Conservation (phyloP, 805 yeast genomes). For the Metschnikowia koreensis region DNA sequence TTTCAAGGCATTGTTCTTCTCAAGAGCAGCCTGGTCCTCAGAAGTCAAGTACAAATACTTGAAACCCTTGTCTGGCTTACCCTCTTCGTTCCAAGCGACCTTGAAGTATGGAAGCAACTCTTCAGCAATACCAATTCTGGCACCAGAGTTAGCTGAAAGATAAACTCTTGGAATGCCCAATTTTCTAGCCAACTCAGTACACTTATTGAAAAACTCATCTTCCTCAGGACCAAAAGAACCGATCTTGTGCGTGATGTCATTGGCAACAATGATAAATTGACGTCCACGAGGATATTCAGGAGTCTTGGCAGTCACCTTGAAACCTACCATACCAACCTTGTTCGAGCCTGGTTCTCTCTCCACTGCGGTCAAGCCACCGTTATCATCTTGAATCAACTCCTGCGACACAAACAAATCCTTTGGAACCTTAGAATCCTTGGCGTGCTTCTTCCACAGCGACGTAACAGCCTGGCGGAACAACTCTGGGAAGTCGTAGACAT, state of each 20-base stretch:
- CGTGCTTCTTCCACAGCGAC: constrained; percentile 76
- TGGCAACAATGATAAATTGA: constrained; percentile 87
- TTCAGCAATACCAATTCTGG: constrained; percentile 97
- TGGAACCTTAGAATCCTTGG: constrained; percentile 57
- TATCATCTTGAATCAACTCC: constrained; percentile 84
- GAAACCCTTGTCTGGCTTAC: constrained; percentile 82
- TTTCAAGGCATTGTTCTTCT: constrained; percentile 57
- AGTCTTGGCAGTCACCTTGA: constrained; percentile 85
- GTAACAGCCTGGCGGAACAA: constrained; percentile 89
- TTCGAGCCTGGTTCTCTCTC: constrained; percentile 96
- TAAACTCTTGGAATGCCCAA: constrained; percentile 94
- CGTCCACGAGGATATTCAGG: constrained; percentile 98
- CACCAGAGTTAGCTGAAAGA: constrained; percentile 98
- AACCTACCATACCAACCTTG: constrained; percentile 96
- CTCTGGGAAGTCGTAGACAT: constrained; percentile 98
- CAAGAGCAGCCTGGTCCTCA: constrained; percentile 57
- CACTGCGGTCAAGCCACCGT: constrained; percentile 79
- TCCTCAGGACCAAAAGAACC: constrained; percentile 99
- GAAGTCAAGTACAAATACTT: constrained; percentile 78
- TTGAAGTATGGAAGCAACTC: constrained; percentile 85
- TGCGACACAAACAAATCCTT: constrained; percentile 74
- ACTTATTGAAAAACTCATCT: constrained; percentile 87
- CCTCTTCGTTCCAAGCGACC: constrained; percentile 87
- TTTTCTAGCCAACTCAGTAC: constrained; percentile 86
- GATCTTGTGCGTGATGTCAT: constrained; percentile 95